Conservation (phyloP, 805 yeast genomes). For the Kregervanrija delftensis region DNA sequence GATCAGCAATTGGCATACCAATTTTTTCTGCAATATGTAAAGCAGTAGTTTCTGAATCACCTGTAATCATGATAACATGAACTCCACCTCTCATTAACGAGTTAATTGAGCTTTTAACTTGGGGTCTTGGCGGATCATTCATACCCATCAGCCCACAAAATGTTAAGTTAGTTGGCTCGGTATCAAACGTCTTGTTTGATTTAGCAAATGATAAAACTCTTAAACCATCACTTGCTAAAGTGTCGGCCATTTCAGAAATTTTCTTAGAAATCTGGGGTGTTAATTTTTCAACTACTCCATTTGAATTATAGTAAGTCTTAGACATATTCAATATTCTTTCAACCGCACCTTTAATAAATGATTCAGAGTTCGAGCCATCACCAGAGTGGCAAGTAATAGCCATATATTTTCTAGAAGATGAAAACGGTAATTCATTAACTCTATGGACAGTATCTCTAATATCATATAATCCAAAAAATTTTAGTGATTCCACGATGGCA, state of each 20-base stretch:
- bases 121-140: constrained; percentile 97
- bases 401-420: constrained; percentile 82
- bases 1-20: constrained; percentile 74
- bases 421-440: constrained; percentile 73
- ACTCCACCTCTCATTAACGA: constrained; percentile 87
- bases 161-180: constrained; percentile 50
- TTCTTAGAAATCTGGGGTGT: constrained; percentile 40
- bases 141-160: constrained; percentile 89
- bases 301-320: constrained; percentile 48
- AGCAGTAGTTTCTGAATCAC: constrained; percentile 87
- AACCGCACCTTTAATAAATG: constrained; percentile 85
- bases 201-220: constrained; percentile 80
- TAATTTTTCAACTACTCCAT: constrained; percentile 55
- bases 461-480: constrained; percentile 68
- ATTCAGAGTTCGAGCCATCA: constrained; percentile 45
- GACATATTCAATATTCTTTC: constrained; percentile 65
- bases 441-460: constrained; percentile 53
- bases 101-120: constrained; percentile 69
- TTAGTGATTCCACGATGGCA: constrained; percentile 73
- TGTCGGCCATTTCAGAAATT: constrained; percentile 52
- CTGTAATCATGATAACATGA: constrained; percentile 97
- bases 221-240: constrained; percentile 75
- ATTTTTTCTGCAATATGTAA: constrained; percentile 77
- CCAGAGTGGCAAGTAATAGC: constrained; percentile 68
- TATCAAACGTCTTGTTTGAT: constrained; percentile 31